Evolutionary conservation across 345 rosid genomes (phyloP).

Genomic region (Citrus sp.): DNA sequence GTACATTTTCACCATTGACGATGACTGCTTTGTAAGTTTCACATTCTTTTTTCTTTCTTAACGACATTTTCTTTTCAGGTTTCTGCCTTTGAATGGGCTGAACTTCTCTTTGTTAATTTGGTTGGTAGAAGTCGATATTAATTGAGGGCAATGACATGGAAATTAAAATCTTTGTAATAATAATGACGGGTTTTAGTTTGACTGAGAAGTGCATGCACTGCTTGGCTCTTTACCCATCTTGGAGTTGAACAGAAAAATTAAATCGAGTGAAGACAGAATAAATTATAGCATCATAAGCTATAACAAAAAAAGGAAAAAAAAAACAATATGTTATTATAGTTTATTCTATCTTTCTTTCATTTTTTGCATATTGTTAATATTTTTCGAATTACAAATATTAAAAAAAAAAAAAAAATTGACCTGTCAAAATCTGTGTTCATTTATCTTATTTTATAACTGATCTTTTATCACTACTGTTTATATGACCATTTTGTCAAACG

Average conservation of each 20-base stretch:
- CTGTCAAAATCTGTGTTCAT: no score
- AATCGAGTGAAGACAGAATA: no score
- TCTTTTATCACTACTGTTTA: no score
- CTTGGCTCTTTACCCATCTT: neutral
- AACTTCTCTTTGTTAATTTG: neutral
- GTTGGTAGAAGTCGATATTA: neutral
- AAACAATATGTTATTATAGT: no score
- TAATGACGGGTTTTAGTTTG: neutral
- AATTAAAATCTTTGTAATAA: neutral
- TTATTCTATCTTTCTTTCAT: no score
- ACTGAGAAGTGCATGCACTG: neutral
- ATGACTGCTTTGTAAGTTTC: slow-evolving; percentile 56
- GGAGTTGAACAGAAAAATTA: neutral
- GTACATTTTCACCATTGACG: slow-evolving; percentile 60
- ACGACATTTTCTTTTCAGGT: neutral
- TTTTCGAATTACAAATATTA: no score
- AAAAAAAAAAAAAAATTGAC: no score
- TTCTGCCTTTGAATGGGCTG: neutral
- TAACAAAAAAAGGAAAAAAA: no score
- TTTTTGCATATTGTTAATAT: no score
- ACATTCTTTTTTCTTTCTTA: neutral
- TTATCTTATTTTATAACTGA: no score
- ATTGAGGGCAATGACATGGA: neutral
- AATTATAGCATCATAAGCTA: no score
- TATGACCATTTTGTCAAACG: no score